Conservation (phyloP, 202 grass and related monocot genomes). For the Carex sylvatica region DNA sequence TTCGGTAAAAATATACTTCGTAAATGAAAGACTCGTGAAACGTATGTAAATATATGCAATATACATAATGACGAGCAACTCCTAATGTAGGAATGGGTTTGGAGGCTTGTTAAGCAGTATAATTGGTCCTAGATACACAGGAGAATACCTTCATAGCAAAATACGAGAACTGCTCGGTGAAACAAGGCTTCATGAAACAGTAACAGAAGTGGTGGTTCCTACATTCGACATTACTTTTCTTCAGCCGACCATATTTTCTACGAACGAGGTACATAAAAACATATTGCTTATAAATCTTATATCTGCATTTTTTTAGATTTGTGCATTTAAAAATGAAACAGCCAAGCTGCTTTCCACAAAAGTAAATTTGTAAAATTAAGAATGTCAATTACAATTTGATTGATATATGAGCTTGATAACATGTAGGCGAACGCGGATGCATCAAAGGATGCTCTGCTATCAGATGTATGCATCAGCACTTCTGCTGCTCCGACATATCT, state of each 20-base stretch:
- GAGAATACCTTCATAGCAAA: constrained; percentile 40
- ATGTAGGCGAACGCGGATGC: constrained; percentile 12
- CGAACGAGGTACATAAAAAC: constrained; percentile 28
- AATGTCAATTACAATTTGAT: background rate
- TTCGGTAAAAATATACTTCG: background rate
- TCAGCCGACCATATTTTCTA: constrained; percentile 56
- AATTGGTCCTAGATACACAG: constrained; percentile 42
- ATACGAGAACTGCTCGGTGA: constrained; percentile 29
- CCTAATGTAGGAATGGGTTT: background rate
- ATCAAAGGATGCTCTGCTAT: constrained; percentile 51
- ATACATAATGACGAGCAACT: background rate
- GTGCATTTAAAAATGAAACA: background rate
- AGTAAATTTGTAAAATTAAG: background rate
- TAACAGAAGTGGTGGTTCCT: constrained; percentile 51
- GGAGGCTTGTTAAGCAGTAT: background rate
- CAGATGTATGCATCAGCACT: constrained; percentile 66
- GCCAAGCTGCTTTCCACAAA: background rate
- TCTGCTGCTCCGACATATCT: constrained; percentile 61
- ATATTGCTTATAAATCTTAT: background rate
- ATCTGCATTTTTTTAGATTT: background rate
- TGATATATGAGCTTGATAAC: background rate
- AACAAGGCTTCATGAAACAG: constrained; percentile 25
- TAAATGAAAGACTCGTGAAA: background rate
- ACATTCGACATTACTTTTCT: constrained; percentile 61
- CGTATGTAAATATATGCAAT: background rate